Base-by-base conservation (phyloP, 2,329 filamentous ascomycete species). In the Neopestalotiopsis clavispora region DNA sequence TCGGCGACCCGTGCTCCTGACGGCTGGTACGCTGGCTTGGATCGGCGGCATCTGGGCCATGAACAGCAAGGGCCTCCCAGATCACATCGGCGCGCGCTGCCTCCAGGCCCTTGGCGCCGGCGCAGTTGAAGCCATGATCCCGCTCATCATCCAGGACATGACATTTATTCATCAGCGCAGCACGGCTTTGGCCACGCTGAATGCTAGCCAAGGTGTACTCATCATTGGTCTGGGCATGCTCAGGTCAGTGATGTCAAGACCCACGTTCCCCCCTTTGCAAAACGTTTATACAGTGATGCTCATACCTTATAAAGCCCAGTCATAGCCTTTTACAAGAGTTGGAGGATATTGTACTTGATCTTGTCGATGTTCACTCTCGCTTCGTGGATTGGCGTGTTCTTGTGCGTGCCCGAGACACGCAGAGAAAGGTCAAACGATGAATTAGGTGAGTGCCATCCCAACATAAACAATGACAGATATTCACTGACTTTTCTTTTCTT, bases 161-260 rank as follows among this genome's bases (percentile, higher is more conserved):
- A 76, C 80, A 58, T 82, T 82, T 40, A 75, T 81, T 20, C 80
- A 82, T 67, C 75, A 82, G 74, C 75, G 80, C 4, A 79, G 78
- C 69, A 73, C 73, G 65, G 79, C 76, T 12, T 75, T 80, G 52
- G 76, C 79, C 10, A 71, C 75, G 5, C 72, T 80, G 23, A 71
- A 78, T 49, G 72, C 75, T 1, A 76, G 74, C 17, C 73, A 75
- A 73, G 79, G 78, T 4, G 23, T 80, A 12, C 70, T 79, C 14
- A 75, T 78, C 56, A 76, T 78, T 2, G 74, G 70, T 4, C 71
- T 79, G 7, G 76, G 76, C 23, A 52, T 65, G 20, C 14, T 42
- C n/a, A 30, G 62, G 62, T 65, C 17, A 56, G 62, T 28, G 9
- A 7, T n/a, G 17, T 52, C n/a, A 3, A 17, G 1, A 5, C 14